Evolutionary conservation across 2,329 filamentous ascomycete genomes (phyloP).

Genomic region (Apiospora rasikravindrae): DNA sequence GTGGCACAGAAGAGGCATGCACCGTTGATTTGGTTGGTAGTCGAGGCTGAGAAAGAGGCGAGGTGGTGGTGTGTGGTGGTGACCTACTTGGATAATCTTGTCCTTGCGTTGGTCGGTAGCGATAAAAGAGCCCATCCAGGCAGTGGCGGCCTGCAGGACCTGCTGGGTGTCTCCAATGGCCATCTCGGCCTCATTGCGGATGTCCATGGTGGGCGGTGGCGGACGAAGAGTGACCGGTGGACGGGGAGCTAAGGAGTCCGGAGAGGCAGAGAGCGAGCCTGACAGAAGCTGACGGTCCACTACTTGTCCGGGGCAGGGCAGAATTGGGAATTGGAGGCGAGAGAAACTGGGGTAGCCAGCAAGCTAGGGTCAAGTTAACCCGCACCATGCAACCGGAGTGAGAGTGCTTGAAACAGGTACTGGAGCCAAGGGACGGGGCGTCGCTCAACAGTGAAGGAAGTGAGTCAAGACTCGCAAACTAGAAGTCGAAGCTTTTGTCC

Average conservation of each 20-base stretch:
- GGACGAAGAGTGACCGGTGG: not conserved
- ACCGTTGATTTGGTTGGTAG: not conserved
- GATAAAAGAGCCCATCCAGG: slow-evolving; percentile 24
- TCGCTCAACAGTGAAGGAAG: not conserved
- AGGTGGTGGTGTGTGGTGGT: not conserved
- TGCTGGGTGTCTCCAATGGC: slow-evolving; percentile 21
- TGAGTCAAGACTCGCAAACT: not conserved
- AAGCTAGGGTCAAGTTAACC: not conserved
- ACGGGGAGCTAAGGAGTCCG: not conserved
- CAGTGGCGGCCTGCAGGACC: slow-evolving; percentile 18
- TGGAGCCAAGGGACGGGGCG: not conserved
- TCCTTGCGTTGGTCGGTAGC: slow-evolving; percentile 22
- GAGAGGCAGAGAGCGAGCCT: not conserved
- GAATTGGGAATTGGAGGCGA: not conserved
- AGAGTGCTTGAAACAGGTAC: not conserved
- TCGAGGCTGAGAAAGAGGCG: not conserved
- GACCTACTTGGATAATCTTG: slow-evolving; percentile 23
- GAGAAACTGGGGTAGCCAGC: not conserved
- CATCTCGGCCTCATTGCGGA: slow-evolving; percentile 16
- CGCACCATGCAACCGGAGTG: not conserved
- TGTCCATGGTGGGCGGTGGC: slow-evolving; percentile 19
- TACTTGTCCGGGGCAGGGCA: slow-evolving; percentile 1
- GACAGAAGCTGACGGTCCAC: not conserved
- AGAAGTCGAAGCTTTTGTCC: not conserved
- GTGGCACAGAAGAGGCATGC: not conserved